Conservation (phyloP, 805 yeast species). For the Candida cerambycidarum region DNA sequence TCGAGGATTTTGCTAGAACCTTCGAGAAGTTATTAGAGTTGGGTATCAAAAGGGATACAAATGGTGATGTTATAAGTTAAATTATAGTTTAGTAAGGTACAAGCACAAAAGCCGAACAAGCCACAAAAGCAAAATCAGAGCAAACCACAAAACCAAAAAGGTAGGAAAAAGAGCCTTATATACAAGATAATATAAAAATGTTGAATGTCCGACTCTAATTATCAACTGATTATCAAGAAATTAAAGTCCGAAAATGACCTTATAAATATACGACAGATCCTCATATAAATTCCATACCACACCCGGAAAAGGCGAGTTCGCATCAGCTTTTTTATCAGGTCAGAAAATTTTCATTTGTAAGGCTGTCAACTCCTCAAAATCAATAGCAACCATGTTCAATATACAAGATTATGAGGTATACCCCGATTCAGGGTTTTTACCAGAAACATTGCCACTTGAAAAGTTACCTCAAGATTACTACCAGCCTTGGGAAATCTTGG, state of each 20-base stretch:
- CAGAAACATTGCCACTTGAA: constrained; percentile 61
- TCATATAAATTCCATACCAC: neutral
- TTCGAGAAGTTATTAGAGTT: constrained; percentile 73
- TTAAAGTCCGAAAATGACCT: constrained; percentile 1
- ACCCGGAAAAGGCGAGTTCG: neutral
- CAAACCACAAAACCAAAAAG: too few species aligned
- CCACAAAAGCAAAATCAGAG: too few species aligned
- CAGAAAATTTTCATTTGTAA: constrained; percentile 4
- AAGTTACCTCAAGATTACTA: constrained; percentile 61
- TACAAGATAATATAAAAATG: too few species aligned
- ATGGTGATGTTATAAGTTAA: neutral
- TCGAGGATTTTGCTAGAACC: constrained; percentile 61
- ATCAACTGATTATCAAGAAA: neutral
- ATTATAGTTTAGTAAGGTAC: too few species aligned
- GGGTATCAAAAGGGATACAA: constrained; percentile 49
- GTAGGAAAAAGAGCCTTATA: too few species aligned
- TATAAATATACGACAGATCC: neutral
- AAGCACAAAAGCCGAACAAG: too few species aligned
- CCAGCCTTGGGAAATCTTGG: constrained; percentile 76
- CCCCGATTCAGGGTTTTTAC: constrained; percentile 74
- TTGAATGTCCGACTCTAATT: too few species aligned
- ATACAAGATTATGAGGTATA: constrained; percentile 70
- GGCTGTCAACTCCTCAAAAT: neutral
- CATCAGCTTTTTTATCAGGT: constrained; percentile 5
- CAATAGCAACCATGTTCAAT: constrained; percentile 18